Base-by-base conservation (phyloP, 1,139 yeast genomes). In the Kodamaea anthophila region DNA sequence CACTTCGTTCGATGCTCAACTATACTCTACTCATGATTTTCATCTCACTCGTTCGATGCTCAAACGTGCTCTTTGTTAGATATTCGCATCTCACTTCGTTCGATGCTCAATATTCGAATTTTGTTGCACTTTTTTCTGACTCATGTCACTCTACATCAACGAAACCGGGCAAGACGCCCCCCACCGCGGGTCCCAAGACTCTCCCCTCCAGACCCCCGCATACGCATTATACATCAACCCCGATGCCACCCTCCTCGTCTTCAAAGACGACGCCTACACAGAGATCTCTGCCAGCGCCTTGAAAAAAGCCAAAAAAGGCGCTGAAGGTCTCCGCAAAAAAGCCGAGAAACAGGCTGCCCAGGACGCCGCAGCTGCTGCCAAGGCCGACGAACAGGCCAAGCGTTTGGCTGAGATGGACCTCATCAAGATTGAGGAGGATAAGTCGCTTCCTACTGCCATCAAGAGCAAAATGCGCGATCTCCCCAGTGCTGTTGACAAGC, bases 221-320 rank as follows among this genome's bases (percentile, higher is more conserved):
- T 91, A 58, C 53, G 98, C 97, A 3, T 51, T 83, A 26, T 86
- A 58, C 48, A 52, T 59, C 23, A 52, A 58, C 29, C 67, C 76
- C 12, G 86, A 77, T 32, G 77, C 85, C 26, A 71, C 74, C 37
- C 55, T 86, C 23, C 63, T 71, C 21, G 75, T 83, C 23, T 77
- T 66, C 61, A 85, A 85, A 55, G 87, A 75, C 16, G 70, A 65
- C 36, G 71, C 68, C 37, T 93, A 74, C 55, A 72, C 65, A 42
- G 91, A 82, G 47, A 87, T 93, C 48, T 70, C 91, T n/a, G 87
- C 96, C 4, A 78, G 94, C 30, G 97, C 96, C 5, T 65, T 88
- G 52, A 93, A 93, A 65, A 91, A 88, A 62, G 97, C 98, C 47
- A 85, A 85, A 60, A 93, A 93, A 58, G 96, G 96, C 36, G 91